Evolutionary conservation across 1,284 basidiomycete genomes (phyloP).

Genomic region (Ustilago curta): DNA sequence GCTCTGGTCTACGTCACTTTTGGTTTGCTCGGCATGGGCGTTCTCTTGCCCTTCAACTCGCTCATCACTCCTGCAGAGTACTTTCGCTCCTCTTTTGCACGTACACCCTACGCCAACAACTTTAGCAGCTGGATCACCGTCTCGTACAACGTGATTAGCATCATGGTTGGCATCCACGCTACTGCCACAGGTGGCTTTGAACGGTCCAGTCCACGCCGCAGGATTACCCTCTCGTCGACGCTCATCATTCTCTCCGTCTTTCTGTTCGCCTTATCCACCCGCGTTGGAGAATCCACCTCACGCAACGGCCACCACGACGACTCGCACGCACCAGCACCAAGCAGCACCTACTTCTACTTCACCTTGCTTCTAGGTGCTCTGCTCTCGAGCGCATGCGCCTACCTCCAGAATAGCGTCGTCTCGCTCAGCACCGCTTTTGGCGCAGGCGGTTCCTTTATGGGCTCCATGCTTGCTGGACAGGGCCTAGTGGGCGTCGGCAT

Average conservation of each 20-base stretch:
- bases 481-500: slow-evolving; percentile 59
- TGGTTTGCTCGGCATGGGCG: slow-evolving; percentile 50
- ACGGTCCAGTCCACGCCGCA: slow-evolving; percentile 37
- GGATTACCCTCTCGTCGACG: slow-evolving; percentile 37
- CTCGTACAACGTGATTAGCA: slow-evolving; percentile 58
- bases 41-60: slow-evolving; percentile 57
- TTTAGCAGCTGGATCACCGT: slow-evolving; percentile 64
- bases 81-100: slow-evolving; percentile 54
- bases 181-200: slow-evolving; percentile 53
- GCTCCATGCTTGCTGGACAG: slow-evolving; percentile 63
- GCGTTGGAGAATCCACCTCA: slow-evolving; percentile 10
- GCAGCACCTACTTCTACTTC: slow-evolving; percentile 47
- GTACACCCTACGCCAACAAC: slow-evolving; percentile 42
- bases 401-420: slow-evolving; percentile 64
- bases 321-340: not conserved
- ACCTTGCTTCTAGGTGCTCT: slow-evolving; percentile 39
- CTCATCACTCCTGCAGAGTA: slow-evolving; percentile 66
- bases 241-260: slow-evolving; percentile 43
- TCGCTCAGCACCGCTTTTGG: slow-evolving; percentile 61
- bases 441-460: slow-evolving; percentile 52
- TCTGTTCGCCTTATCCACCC: slow-evolving; percentile 41
- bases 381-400: slow-evolving; percentile 56
- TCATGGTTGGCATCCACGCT: slow-evolving; percentile 55
- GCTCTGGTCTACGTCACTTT: slow-evolving; percentile 46
- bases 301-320: slow-evolving; percentile 5